Evolutionary conservation across 176 grass and related monocot genomes (phyloP).

Genomic region (Triticum urartu): DNA sequence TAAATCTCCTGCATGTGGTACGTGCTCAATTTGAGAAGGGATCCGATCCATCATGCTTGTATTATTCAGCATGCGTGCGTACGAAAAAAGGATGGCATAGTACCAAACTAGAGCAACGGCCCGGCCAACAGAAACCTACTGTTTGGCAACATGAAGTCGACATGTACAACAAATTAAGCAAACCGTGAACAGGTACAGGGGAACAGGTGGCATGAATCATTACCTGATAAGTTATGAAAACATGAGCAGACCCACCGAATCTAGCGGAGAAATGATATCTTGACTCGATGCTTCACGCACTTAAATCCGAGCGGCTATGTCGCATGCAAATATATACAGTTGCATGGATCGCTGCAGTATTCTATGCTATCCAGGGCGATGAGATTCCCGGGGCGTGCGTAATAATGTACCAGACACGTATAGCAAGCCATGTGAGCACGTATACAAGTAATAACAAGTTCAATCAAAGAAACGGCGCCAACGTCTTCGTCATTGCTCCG

Average conservation of each 20-base stretch:
- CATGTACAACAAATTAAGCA: neutral
- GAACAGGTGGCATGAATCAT: neutral
- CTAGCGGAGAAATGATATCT: constrained; percentile 13
- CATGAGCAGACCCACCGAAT: constrained; percentile 27
- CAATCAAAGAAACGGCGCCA: neutral
- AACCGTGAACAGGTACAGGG: neutral
- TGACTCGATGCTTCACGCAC: neutral
- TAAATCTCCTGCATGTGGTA: no score
- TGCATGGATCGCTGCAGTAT: neutral
- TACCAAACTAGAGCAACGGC: neutral
- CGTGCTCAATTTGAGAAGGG: neutral
- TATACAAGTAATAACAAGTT: neutral
- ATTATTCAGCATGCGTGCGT: neutral
- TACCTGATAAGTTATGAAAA: neutral
- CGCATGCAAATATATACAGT: neutral
- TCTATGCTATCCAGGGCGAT: constrained; percentile 13
- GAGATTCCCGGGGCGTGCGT: constrained; percentile 13
- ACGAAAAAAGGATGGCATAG: neutral
- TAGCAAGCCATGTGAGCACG: constrained; percentile 24
- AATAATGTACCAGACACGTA: neutral
- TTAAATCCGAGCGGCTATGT: neutral
- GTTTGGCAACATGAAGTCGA: neutral
- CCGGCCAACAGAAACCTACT: neutral
- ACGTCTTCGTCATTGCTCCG: neutral
- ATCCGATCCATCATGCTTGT: neutral